A percentile compares a stretch with the other conserved stretches of the same genome.
These are phyloP conservation scores for Alloteropsis angusta DNA, from an alignment of 202 grass and related monocot genomes.

Conservation along the genomic window DNA sequence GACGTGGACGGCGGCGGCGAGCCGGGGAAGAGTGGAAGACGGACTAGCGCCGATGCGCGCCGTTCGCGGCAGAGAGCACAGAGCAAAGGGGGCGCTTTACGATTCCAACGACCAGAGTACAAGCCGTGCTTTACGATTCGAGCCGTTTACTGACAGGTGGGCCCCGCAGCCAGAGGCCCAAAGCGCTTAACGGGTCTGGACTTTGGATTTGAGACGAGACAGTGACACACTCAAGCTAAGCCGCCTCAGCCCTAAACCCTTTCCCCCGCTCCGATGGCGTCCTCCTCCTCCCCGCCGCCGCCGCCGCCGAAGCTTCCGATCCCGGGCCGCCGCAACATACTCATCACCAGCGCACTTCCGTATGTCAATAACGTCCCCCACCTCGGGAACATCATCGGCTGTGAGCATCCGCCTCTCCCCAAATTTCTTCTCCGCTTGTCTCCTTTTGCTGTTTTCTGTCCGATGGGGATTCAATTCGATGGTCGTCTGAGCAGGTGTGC, in stretches of 20 bases:
- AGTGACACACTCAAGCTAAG: neutral
- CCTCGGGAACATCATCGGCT: conserved; percentile 86
- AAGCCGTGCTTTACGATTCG: conserved; percentile 9
- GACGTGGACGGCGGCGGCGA: neutral
- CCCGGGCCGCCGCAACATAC: conserved; percentile 59
- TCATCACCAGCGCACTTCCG: conserved; percentile 77
- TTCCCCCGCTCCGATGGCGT: conserved; percentile 10
- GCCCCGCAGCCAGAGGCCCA: neutral
- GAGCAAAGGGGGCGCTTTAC: neutral
- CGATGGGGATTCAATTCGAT: neutral
- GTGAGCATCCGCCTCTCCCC: conserved; percentile 27
- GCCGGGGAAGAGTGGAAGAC: neutral
- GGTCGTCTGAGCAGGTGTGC: conserved; percentile 45
- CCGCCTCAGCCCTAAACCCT: conserved; percentile 24
- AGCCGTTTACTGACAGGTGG: neutral
- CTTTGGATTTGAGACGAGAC: neutral
- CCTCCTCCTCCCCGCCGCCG: conserved; percentile 12
- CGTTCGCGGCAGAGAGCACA: neutral
- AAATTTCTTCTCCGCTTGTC: neutral
- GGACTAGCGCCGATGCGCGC: neutral
- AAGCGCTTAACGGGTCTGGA: neutral
- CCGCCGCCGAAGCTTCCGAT: conserved; percentile 48
- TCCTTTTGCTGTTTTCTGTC: neutral
- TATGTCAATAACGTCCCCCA: conserved; percentile 85
- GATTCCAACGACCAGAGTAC: neutral